Base-by-base conservation (phyloP, 2,329 filamentous ascomycete species). In the Alternaria sp. region DNA sequence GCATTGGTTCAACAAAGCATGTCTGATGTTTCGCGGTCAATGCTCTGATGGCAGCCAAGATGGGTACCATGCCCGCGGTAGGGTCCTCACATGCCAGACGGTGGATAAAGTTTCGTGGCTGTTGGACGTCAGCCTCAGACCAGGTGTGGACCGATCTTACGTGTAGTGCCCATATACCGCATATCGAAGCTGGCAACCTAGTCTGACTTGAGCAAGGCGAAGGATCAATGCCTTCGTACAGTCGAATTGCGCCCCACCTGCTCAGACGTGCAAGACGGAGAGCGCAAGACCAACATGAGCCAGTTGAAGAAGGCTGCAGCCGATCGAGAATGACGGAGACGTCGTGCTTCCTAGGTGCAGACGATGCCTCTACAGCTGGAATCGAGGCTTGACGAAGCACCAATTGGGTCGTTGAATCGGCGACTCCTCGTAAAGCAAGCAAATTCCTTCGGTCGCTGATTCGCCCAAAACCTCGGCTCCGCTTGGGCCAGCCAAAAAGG, bases 51-150 rank as follows among this genome's bases (percentile, higher is more conserved):
- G 47, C 36, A 28, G 41, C 24, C 47, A 47, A 47, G 34, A 57
- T 38, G 57, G 43, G 57, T 56, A 59, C 57, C 57, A 43, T 38
- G 14, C 34, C 39, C 39, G 34, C 43, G 57, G 57, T 60, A 51
- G 46, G 47, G 26, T 51, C 46, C 34, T 44, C 28, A 30, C 41
- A 47, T 32, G 39, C 57, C 30, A 57, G 38, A 47, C 47, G 53
- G 39, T 51, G n/a, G 56, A 66, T 62, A 65, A 67, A 61, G 66
- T 68, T 70, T 65, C 46, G 62, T 61, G 60, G 62, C 59, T 61
- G 62, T 54, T 64, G 57, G 59, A 63, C 65, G 67, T 72, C 71
- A 76, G 72, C 73, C 67, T 72, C 73, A 71, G 72, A 64, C 53
- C 51, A 57, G 51, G 57, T 54, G 53, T 59, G 55, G 60, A 68